Conservation (phyloP, 2,329 filamentous ascomycete genomes). For the Fusarium cyanostomum region DNA sequence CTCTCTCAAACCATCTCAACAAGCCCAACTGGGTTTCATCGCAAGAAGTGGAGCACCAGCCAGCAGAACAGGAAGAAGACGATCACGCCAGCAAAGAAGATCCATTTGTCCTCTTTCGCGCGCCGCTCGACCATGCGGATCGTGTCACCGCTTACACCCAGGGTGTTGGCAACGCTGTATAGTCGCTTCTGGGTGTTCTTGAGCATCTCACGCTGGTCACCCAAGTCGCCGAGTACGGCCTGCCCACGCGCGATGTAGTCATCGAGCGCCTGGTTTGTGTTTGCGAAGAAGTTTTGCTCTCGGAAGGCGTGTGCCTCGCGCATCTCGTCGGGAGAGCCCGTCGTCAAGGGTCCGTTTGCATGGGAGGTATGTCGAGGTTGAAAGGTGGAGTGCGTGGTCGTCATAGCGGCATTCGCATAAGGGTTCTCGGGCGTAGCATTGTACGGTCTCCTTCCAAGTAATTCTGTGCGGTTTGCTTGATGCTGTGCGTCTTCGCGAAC, state of each 20-base stretch:
- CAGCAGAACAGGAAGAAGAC: slow-evolving; percentile 93
- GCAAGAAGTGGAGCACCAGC: slow-evolving; percentile 85
- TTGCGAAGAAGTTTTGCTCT: slow-evolving; percentile 87
- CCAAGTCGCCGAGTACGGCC: slow-evolving; percentile 87
- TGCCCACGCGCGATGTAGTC: slow-evolving; percentile 93
- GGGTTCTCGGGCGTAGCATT: slow-evolving; percentile 89
- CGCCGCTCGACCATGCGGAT: slow-evolving; percentile 96
- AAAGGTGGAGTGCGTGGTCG: slow-evolving; percentile 49
- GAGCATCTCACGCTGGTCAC: slow-evolving; percentile 90
- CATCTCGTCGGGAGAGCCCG: slow-evolving; percentile 67
- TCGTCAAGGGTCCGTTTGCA: slow-evolving; percentile 44
- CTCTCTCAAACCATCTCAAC: neutral
- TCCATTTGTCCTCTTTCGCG: slow-evolving; percentile 96
- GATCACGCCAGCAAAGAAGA: slow-evolving; percentile 87
- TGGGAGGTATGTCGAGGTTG: slow-evolving; percentile 55
- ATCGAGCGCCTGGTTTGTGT: slow-evolving; percentile 85
- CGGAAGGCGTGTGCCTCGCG: slow-evolving; percentile 85
- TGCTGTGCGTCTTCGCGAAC: slow-evolving; percentile 79
- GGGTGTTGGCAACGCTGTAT: slow-evolving; percentile 92
- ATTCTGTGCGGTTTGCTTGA: slow-evolving; percentile 75
- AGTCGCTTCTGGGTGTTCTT: slow-evolving; percentile 92
- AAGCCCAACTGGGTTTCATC: slow-evolving; percentile 46
- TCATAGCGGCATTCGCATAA: slow-evolving; percentile 70
- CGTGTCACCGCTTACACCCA: slow-evolving; percentile 93
- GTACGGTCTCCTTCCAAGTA: slow-evolving; percentile 86